Evolutionary conservation across 1,284 basidiomycete species (phyloP).

Genomic region (Cutaneotrichosporon daszewskae): DNA sequence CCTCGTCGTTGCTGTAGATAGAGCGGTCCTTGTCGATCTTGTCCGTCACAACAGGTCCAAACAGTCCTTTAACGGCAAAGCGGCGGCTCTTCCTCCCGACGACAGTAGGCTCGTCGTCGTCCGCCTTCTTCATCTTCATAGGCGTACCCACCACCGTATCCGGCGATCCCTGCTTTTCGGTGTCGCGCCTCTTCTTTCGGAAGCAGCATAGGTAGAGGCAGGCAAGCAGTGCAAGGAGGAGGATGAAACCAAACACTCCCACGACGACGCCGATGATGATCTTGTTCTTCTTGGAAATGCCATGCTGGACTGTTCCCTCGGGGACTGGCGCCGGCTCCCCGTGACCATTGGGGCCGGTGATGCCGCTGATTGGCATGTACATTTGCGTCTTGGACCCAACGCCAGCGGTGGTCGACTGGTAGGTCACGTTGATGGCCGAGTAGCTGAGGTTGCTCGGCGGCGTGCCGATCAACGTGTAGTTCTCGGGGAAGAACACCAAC

Average conservation of each 20-base stretch:
- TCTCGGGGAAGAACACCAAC: constrained; percentile 43
- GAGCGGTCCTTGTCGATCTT: neutral
- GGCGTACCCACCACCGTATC: constrained; percentile 6
- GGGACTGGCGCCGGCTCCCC: constrained; percentile 23
- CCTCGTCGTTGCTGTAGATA: neutral
- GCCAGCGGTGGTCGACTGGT: constrained; percentile 23
- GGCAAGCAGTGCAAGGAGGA: constrained; percentile 33
- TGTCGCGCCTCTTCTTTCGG: constrained; percentile 20
- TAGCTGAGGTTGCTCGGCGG: constrained; percentile 29
- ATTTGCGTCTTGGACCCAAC: constrained; percentile 28
- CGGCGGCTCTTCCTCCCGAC: constrained; percentile 3
- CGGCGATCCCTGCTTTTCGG: constrained; percentile 3
- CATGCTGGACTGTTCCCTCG: constrained; percentile 14
- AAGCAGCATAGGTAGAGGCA: constrained; percentile 42
- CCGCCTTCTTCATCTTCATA: constrained; percentile 2
- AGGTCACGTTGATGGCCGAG: constrained; percentile 33
- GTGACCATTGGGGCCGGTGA: constrained; percentile 12
- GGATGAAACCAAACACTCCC: constrained; percentile 21
- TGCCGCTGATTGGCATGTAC: constrained; percentile 27
- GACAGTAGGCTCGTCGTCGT: neutral
- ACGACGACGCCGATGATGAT: constrained; percentile 44
- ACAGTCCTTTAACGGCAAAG: constrained; percentile 4
- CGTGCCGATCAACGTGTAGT: constrained; percentile 41
- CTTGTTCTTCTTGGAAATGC: constrained; percentile 35
- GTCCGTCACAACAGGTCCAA: too few relatives aligned